Evolutionary conservation across 2,329 filamentous ascomycete species (phyloP), one percentile per base, ranked within the genome.

Genomic region (Talaromyces sp.): DNA sequence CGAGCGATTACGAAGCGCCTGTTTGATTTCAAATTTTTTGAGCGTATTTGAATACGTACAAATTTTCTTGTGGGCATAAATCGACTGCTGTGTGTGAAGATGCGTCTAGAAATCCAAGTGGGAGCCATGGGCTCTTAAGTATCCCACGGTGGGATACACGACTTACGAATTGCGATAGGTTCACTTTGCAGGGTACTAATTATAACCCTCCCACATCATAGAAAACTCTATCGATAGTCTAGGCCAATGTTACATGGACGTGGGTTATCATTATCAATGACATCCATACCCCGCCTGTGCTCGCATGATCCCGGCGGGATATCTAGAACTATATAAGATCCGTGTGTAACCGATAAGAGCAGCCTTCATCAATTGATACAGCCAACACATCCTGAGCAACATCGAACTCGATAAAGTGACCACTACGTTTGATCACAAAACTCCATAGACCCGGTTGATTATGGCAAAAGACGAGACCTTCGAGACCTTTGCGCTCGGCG

Each of bases 401-500:
- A 22, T 22, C 22, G 22, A 22, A 36, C 33, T 17, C 28, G 8
- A 30, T 30, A 36, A 36, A 39, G 17, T 39, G 6, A 39, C 9
- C 36, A n/a, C 44, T 17, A 25, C 44, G 19, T 51, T 49, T 7
- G 44, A 51, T 27, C 9, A 22, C 15, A 51, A 49, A 49, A 49
- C 19, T 28, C 17, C 25, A 28, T 17, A 52, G 30, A 53, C 6
- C 5, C 17, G 22, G 1, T 28, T 22, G 15, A 53, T 9, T 2
- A 53, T 53, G 49, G 49, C 49, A 53, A 30, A 28, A 30, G 27
- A 53, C 49, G 49, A 53, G 15, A 17, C 49, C 39, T 60, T 60
- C 65, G 70, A 84, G 59, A 84, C 74, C 2, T 88, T 82, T 69
- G 73, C 81, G 27, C 80, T 91, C 0, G 88, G 88, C 19, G 82